A percentile compares a stretch with the other conserved stretches of the same genome.
These are phyloP conservation scores for Pleurostoma richardsiae DNA, from an alignment of 2,329 filamentous ascomycete species.

Conservation along the genomic window DNA sequence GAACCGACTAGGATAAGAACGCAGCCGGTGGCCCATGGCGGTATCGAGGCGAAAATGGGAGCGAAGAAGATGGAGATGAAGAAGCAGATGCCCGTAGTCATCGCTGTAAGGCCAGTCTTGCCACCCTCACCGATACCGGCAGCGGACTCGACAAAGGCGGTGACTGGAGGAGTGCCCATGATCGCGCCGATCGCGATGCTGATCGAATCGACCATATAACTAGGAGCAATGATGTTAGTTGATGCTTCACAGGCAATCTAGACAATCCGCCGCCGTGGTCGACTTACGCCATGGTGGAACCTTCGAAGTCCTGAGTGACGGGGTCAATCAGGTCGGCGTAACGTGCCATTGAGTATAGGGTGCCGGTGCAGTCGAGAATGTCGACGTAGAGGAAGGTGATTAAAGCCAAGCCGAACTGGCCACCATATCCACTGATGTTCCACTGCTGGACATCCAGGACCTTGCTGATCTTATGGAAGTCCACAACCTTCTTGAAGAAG, in stretches of 20 bases:
- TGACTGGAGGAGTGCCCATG: conserved; percentile 66
- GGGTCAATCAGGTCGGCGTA: conserved; percentile 78
- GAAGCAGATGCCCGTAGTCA: conserved; percentile 65
- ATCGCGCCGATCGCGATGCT: conserved; percentile 72
- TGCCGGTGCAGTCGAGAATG: conserved; percentile 82
- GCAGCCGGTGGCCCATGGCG: conserved; percentile 72
- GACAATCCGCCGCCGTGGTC: too few relatives aligned
- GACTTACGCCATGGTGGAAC: conserved; percentile 62
- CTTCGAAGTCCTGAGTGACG: conserved; percentile 81
- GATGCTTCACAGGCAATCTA: background rate
- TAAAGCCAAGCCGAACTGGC: conserved; percentile 76
- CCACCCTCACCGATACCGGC: conserved; percentile 73
- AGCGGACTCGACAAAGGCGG: conserved; percentile 70
- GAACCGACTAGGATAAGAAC: conserved; percentile 80
- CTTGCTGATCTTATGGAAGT: conserved; percentile 71
- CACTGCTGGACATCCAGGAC: conserved; percentile 70
- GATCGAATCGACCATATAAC: conserved; percentile 75
- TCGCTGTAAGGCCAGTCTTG: conserved; percentile 66
- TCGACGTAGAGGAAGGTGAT: conserved; percentile 90
- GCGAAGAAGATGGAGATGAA: conserved; percentile 70
- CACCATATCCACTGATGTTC: conserved; percentile 62
- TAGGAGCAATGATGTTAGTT: background rate
- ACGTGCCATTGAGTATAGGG: conserved; percentile 83
- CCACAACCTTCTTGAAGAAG: conserved; percentile 85
- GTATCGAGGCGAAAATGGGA: conserved; percentile 71